phyloP scores from a whole-genome alignment of 1,284 basidiomycete genomes.

The Trichosporon sp. region DNA sequence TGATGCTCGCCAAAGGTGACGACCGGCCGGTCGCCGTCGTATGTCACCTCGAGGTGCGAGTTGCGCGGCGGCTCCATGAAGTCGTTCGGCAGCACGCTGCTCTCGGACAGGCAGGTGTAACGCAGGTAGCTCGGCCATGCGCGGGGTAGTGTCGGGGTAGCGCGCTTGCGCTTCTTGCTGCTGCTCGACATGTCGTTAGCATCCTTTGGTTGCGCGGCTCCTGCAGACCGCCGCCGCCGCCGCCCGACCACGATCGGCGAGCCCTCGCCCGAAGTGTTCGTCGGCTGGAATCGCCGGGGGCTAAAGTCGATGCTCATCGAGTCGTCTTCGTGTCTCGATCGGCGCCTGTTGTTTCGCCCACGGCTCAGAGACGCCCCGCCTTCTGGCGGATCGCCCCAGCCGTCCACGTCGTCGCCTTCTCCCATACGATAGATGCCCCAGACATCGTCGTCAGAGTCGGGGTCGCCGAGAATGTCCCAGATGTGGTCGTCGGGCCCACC shows the following conservation, averaged over 20 bases:
- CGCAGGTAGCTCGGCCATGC: slow-evolving; percentile 48
- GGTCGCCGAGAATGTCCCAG: slow-evolving; percentile 68
- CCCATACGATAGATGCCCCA: slow-evolving; percentile 13
- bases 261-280: neutral
- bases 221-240: neutral
- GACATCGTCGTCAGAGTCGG: slow-evolving; percentile 59
- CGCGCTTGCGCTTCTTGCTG: slow-evolving; percentile 10
- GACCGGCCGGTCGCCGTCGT: slow-evolving; percentile 15
- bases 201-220: neutral
- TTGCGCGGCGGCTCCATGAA: slow-evolving; percentile 6
- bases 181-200: neutral
- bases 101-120: slow-evolving; percentile 31
- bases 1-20: slow-evolving; percentile 36
- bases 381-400: slow-evolving; percentile 12
- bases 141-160: neutral
- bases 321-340: slow-evolving; percentile 6
- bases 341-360: slow-evolving; percentile 19
- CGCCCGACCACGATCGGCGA: slow-evolving; percentile 6
- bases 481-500: slow-evolving; percentile 16
- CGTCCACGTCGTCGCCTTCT: slow-evolving; percentile 13
- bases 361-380: slow-evolving; percentile 13
- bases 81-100: slow-evolving; percentile 7
- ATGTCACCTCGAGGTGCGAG: slow-evolving; percentile 10
- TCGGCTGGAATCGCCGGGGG: neutral
- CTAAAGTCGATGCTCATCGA: slow-evolving; percentile 2